phyloP scores from a whole-genome alignment of 2,329 filamentous ascomycete species.

The Monilinia laxa region DNA sequence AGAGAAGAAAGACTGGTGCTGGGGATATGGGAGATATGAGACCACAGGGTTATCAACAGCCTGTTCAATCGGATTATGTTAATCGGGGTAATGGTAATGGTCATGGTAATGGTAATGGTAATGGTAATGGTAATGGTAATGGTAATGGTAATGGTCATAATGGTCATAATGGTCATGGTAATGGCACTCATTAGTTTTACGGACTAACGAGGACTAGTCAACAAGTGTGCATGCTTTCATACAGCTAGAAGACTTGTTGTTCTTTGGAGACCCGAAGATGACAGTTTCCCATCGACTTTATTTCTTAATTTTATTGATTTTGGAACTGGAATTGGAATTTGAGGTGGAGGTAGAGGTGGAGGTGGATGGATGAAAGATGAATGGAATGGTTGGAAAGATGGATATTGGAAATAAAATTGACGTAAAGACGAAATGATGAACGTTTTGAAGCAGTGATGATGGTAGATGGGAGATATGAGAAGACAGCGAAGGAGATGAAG shows the following conservation, averaged over 20 bases:
- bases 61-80: background rate
- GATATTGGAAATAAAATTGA: background rate
- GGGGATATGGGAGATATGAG: background rate
- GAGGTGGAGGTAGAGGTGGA: background rate
- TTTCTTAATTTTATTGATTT: background rate
- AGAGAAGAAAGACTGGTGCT: conserved; percentile 7
- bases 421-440: too few relatives aligned
- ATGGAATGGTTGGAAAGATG: background rate
- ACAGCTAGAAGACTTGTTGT: too few relatives aligned
- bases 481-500: background rate
- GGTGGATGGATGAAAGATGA: background rate
- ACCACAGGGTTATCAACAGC: background rate
- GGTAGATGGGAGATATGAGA: too few relatives aligned
- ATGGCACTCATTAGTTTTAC: background rate
- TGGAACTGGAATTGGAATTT: background rate
- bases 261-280: too few relatives aligned
- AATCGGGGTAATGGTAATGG: background rate
- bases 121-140: background rate
- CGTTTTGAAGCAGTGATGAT: too few relatives aligned
- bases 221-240: too few relatives aligned
- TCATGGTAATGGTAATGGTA: conserved; percentile 14
- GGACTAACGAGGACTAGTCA: too few relatives aligned
- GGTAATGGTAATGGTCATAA: conserved; percentile 7
- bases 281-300: too few relatives aligned
- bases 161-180: conserved; percentile 1